Conservation (phyloP, 2,329 filamentous ascomycete genomes). For the Talaromyces sp. region DNA sequence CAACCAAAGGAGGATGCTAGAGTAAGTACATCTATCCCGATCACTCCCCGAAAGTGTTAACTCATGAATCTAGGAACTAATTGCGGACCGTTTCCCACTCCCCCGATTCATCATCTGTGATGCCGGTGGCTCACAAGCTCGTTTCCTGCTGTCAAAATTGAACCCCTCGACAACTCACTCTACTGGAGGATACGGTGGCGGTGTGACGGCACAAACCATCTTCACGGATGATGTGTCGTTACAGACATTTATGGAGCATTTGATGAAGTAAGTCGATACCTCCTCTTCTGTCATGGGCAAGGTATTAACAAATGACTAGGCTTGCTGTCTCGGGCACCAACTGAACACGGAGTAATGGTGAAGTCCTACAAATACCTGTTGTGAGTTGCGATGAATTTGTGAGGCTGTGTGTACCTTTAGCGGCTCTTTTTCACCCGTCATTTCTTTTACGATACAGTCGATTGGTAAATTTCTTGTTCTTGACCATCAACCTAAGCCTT, state of each 20-base stretch:
- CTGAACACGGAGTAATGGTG: constrained; percentile 32
- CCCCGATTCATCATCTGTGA: constrained; percentile 98
- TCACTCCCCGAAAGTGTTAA: background rate
- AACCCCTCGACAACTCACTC: constrained; percentile 98
- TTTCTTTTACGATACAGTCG: constrained; percentile 17
- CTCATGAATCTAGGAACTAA: constrained; percentile 66
- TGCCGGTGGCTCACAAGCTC: constrained; percentile 94
- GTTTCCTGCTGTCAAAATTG: constrained; percentile 93
- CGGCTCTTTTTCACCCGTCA: constrained; percentile 17
- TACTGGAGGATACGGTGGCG: constrained; percentile 84
- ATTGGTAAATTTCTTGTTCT: constrained; percentile 13
- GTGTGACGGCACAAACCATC: constrained; percentile 90
- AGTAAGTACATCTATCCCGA: constrained; percentile 51
- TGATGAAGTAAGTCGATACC: constrained; percentile 79
- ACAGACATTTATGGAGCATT: constrained; percentile 98
- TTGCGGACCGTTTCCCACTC: constrained; percentile 95
- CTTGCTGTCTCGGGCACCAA: constrained; percentile 52
- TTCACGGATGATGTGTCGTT: constrained; percentile 98
- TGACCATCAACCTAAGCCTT: background rate
- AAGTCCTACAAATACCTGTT: background rate
- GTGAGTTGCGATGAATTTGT: constrained; percentile 14
- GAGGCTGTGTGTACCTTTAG: constrained; percentile 21
- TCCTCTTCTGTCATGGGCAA: background rate
- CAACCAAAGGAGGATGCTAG: constrained; percentile 95
- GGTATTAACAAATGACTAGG: constrained; percentile 35